These are phyloP conservation scores for Plasmodium fragile DNA, from an alignment of 169 alveolate genomes.

Conservation along the genomic window DNA sequence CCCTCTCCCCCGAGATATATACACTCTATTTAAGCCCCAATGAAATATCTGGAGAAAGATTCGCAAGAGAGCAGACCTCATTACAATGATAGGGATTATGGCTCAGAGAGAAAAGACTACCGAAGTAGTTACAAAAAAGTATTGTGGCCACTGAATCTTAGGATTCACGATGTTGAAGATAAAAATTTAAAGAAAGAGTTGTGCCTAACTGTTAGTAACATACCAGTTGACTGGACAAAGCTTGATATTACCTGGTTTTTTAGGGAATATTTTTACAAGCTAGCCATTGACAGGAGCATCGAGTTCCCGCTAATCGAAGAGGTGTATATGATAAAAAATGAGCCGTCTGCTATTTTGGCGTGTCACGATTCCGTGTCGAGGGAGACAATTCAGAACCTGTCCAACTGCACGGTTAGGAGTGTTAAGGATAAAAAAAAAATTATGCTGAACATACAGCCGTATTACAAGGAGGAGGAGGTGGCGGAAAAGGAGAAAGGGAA, in stretches of 20 bases:
- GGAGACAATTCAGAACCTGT: slow-evolving; percentile 35
- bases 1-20: background rate
- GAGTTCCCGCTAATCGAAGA: slow-evolving; percentile 51
- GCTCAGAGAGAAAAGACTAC: slow-evolving; percentile 6
- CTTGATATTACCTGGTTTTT: slow-evolving; percentile 54
- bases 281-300: slow-evolving; percentile 45
- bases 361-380: slow-evolving; percentile 58
- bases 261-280: slow-evolving; percentile 62
- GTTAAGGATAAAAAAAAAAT: slow-evolving; percentile 51
- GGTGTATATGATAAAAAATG: slow-evolving; percentile 39
- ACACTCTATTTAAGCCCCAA: background rate
- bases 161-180: slow-evolving; percentile 57
- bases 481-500: slow-evolving; percentile 1
- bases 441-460: slow-evolving; percentile 35
- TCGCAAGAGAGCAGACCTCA: slow-evolving; percentile 10
- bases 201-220: slow-evolving; percentile 44
- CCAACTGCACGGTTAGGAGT: slow-evolving; percentile 24
- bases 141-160: slow-evolving; percentile 61
- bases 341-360: slow-evolving; percentile 66
- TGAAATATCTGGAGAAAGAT: slow-evolving; percentile 33
- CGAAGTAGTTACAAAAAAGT: slow-evolving; percentile 28
- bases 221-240: slow-evolving; percentile 65
- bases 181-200: slow-evolving; percentile 39
- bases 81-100: slow-evolving; percentile 42
- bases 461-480: slow-evolving; percentile 20